Evolutionary conservation across 2,329 filamentous ascomycete genomes (phyloP).

Genomic region (Tympanopsis confertula): DNA sequence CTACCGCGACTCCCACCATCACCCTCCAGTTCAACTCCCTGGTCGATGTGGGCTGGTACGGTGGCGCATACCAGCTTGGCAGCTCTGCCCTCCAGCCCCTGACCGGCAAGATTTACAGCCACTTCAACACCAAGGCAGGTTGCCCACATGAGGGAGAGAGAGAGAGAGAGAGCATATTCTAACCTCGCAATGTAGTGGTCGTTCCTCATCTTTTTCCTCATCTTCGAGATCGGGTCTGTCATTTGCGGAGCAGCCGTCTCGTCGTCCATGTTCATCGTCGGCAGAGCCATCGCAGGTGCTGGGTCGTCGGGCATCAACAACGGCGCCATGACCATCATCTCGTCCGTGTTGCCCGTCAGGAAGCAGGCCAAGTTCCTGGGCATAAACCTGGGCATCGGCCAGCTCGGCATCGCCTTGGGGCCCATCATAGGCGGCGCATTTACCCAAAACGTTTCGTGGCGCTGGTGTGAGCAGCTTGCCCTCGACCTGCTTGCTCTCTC

Average conservation of each 20-base stretch:
- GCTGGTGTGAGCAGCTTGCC: slow-evolving; percentile 20
- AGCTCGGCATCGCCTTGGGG: slow-evolving; percentile 20
- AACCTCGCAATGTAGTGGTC: slow-evolving; percentile 37
- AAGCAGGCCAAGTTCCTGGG: slow-evolving; percentile 21
- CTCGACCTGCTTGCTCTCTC: not conserved
- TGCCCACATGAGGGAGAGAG: not conserved
- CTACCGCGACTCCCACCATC: slow-evolving; percentile 43
- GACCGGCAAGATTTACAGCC: slow-evolving; percentile 36
- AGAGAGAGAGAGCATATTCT: slow-evolving; percentile 29
- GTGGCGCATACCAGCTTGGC: slow-evolving; percentile 40
- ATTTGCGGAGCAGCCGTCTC: slow-evolving; percentile 35
- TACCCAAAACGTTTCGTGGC: slow-evolving; percentile 21
- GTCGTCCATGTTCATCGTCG: slow-evolving; percentile 35
- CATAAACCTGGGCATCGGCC: slow-evolving; percentile 10
- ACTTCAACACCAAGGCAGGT: slow-evolving; percentile 20
- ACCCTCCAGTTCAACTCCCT: slow-evolving; percentile 38
- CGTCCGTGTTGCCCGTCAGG: slow-evolving; percentile 21
- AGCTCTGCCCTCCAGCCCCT: slow-evolving; percentile 30
- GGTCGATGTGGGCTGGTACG: slow-evolving; percentile 46
- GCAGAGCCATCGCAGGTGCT: slow-evolving; percentile 34
- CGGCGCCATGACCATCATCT: slow-evolving; percentile 37
- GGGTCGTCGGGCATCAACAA: slow-evolving; percentile 33
- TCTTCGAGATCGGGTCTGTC: slow-evolving; percentile 42
- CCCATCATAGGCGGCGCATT: slow-evolving; percentile 24
- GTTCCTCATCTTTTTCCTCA: slow-evolving; percentile 32